Evolutionary conservation across 75 land plant species (phyloP).

Genomic region (Gnetum montanum): DNA sequence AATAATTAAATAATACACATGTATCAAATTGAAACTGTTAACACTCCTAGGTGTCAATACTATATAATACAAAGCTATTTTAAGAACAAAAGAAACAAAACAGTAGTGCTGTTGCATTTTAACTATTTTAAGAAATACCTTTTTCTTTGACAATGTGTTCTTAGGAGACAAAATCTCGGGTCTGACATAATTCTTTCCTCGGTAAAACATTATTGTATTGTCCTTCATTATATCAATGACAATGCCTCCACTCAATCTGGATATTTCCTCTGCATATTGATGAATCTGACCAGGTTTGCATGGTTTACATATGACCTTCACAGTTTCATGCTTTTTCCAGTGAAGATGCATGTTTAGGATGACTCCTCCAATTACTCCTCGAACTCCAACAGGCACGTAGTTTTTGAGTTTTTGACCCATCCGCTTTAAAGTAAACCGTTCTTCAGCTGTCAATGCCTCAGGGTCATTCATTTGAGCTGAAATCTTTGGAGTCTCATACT

Average conservation of each 20-base stretch:
- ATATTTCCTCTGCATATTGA: conserved; percentile 67
- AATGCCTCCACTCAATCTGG: conserved; percentile 75
- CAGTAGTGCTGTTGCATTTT: too few relatives aligned
- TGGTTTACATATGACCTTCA: conserved; percentile 64
- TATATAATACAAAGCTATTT: too few relatives aligned
- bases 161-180: conserved; percentile 69
- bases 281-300: conserved; percentile 65
- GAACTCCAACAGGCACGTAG: conserved; percentile 82
- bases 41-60: too few relatives aligned
- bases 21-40: too few relatives aligned
- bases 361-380: conserved; percentile 90
- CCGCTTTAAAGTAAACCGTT: conserved; percentile 64
- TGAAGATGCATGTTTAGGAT: conserved; percentile 93
- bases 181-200: conserved; percentile 85
- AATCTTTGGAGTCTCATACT: conserved; percentile 52
- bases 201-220: conserved; percentile 66
- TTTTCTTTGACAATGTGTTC: conserved; percentile 60
- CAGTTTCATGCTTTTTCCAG: conserved; percentile 94
- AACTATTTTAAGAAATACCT: conserved; percentile 59
- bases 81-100: too few relatives aligned
- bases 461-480: conserved; percentile 62
- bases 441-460: conserved; percentile 83
- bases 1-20: too few relatives aligned
- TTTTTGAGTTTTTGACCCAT: conserved; percentile 87
- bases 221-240: conserved; percentile 71